Percentiles rank a stretch among this genome's conserved stretches.
Evolutionary conservation across 2,329 filamentous ascomycete genomes (phyloP).

Genomic region (Talaromyces sp.): DNA sequence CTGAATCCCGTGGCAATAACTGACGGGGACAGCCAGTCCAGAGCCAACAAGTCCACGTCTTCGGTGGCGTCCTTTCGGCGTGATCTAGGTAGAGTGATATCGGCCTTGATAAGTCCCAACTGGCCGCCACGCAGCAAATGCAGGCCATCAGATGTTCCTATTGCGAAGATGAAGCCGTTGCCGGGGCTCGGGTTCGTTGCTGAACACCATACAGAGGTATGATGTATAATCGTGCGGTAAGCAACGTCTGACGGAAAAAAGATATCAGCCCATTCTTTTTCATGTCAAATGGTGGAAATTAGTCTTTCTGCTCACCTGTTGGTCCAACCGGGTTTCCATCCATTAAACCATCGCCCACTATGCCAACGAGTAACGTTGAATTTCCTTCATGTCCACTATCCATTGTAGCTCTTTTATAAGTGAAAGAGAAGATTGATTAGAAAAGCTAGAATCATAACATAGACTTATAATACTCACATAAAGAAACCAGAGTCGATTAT

Average conservation of each 20-base stretch:
- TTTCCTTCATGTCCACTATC: conserved; percentile 29
- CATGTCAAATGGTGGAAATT: not conserved
- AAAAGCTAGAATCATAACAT: not conserved
- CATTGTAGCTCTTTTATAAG: conserved; percentile 26
- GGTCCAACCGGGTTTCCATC: not conserved
- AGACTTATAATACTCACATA: conserved; percentile 19
- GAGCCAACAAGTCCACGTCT: conserved; percentile 20
- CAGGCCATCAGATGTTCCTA: conserved; percentile 34
- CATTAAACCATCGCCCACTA: conserved; percentile 11
- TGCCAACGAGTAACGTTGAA: conserved; percentile 26
- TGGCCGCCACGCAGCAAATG: conserved; percentile 21
- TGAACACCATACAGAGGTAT: conserved; percentile 32
- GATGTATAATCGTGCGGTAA: conserved; percentile 17
- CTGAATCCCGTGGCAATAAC: conserved; percentile 32
- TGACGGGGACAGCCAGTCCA: conserved; percentile 34
- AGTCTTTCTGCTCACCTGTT: not conserved
- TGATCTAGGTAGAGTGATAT: not conserved
- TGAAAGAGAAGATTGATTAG: conserved; percentile 6
- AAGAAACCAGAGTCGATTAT: conserved; percentile 31
- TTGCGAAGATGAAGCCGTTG: conserved; percentile 27
- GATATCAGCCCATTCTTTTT: not conserved
- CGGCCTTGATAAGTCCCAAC: not conserved
- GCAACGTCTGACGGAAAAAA: not conserved
- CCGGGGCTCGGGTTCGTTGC: conserved; percentile 26
- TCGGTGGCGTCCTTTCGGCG: not conserved